These are phyloP conservation scores for Hemisphaericaspora lyxosophila DNA, from an alignment of 1,139 yeast genomes.

Conservation along the genomic window DNA sequence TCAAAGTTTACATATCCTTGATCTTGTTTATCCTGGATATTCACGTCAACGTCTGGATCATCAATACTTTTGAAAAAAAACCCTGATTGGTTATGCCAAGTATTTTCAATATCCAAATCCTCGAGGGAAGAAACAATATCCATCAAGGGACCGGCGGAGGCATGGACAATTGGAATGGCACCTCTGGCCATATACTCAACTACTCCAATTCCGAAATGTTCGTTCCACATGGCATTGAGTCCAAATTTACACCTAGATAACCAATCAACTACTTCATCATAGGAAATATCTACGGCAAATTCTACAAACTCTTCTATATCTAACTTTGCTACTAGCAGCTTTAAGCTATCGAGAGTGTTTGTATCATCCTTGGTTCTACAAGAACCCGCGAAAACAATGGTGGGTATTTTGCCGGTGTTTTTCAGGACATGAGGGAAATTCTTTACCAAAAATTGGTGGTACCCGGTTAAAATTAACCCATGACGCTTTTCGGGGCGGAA, in stretches of 20 bases:
- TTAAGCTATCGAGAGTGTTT: conserved; percentile 52
- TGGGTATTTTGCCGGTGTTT: conserved; percentile 36
- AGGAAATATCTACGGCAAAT: conserved; percentile 76
- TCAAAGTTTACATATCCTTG: conserved; percentile 19
- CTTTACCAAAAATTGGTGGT: conserved; percentile 46
- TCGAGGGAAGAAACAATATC: conserved; percentile 67
- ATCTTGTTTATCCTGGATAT: conserved; percentile 13
- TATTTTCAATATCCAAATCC: conserved; percentile 15
- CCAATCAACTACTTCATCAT: conserved; percentile 56
- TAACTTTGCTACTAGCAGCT: conserved; percentile 44
- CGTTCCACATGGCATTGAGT: conserved; percentile 98
- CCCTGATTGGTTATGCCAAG: conserved; percentile 56
- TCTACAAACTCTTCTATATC: conserved; percentile 52
- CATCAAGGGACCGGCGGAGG: conserved; percentile 85
- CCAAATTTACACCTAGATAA: conserved; percentile 71
- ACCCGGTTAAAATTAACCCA: conserved; percentile 62
- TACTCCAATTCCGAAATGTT: conserved; percentile 97
- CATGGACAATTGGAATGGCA: conserved; percentile 84
- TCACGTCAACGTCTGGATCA: conserved; percentile 61
- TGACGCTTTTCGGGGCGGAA: conserved; percentile 97
- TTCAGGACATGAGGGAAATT: conserved; percentile 11
- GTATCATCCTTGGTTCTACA: conserved; percentile 73
- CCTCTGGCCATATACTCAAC: conserved; percentile 93
- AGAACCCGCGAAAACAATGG: conserved; percentile 77
- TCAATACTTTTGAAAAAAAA: conserved; percentile 63